A percentile compares a stretch with the other conserved stretches of the same genome.
phyloP scores from a whole-genome alignment of 2,329 filamentous ascomycete species.

The Exserohilum rostratum region DNA sequence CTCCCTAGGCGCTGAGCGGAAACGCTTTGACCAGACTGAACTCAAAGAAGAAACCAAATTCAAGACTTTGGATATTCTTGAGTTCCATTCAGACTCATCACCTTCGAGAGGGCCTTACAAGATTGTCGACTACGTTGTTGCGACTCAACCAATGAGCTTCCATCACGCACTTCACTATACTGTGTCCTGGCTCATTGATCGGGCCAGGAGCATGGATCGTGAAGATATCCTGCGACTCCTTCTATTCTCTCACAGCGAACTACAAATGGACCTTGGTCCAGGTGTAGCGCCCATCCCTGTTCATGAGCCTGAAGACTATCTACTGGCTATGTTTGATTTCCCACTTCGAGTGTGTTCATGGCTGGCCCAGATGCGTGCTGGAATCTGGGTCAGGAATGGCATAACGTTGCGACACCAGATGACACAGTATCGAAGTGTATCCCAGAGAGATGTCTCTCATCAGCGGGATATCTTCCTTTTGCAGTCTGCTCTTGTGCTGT shows the following conservation, averaged over 20 bases:
- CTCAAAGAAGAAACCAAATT: slow-evolving; percentile 86
- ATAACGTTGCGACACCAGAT: slow-evolving; percentile 96
- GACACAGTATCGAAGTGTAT: slow-evolving; percentile 87
- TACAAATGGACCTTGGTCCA: slow-evolving; percentile 66
- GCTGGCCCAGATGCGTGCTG: slow-evolving; percentile 97
- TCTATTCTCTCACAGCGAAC: slow-evolving; percentile 72
- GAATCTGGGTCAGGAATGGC: slow-evolving; percentile 98
- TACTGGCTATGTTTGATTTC: slow-evolving; percentile 89
- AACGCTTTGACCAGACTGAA: slow-evolving; percentile 83
- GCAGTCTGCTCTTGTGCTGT: slow-evolving; percentile 87
- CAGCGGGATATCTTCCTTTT: slow-evolving; percentile 94
- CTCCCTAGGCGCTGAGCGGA: slow-evolving; percentile 85
- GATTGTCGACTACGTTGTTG: slow-evolving; percentile 80
- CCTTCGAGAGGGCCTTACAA: slow-evolving; percentile 58
- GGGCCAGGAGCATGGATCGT: slow-evolving; percentile 74
- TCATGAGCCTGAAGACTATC: slow-evolving; percentile 73
- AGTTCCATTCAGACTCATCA: slow-evolving; percentile 66
- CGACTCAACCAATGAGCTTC: slow-evolving; percentile 91
- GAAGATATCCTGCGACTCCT: slow-evolving; percentile 72
- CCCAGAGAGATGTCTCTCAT: slow-evolving; percentile 88
- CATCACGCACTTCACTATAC: slow-evolving; percentile 97
- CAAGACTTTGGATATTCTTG: slow-evolving; percentile 76
- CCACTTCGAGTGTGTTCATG: slow-evolving; percentile 92
- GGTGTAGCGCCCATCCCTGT: slow-evolving; percentile 66
- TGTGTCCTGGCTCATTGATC: slow-evolving; percentile 93